Conservation (phyloP, 176 grass and related monocot species). For the Eragrostis curvula region DNA sequence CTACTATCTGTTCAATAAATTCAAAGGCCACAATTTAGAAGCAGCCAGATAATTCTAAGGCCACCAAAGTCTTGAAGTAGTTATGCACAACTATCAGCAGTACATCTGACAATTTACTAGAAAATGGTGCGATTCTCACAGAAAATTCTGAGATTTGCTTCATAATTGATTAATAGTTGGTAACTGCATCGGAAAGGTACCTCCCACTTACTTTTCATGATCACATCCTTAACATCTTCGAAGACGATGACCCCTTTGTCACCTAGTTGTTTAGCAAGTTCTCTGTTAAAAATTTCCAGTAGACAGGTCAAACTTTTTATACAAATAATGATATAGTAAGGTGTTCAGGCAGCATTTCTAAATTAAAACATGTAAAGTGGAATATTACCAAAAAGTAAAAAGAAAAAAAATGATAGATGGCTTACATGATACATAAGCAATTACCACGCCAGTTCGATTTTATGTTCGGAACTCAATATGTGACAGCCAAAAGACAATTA, state of each 20-base stretch:
- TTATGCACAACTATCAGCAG: background rate
- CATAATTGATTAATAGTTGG: constrained; percentile 4
- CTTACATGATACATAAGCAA: background rate
- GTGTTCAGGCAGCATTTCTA: background rate
- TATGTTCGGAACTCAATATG: too few species aligned
- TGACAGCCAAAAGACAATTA: background rate
- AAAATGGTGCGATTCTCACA: background rate
- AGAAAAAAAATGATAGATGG: background rate
- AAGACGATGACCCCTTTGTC: constrained; percentile 80
- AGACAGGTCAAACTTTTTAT: background rate
- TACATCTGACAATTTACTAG: background rate
- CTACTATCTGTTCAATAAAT: constrained; percentile 69
- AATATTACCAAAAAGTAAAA: constrained; percentile 7
- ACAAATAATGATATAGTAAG: background rate
- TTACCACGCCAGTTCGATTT: too few species aligned
- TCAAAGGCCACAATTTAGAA: constrained; percentile 4
- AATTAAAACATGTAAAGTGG: background rate
- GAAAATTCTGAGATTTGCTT: background rate
- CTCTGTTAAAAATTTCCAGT: constrained; percentile 54
- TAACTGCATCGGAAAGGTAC: background rate
- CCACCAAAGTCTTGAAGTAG: background rate
- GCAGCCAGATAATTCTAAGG: constrained; percentile 8
- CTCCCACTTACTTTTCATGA: constrained; percentile 91
- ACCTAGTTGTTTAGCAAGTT: constrained; percentile 75
- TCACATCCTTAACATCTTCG: constrained; percentile 79